These are phyloP conservation scores for Paramyrothecium roridum DNA, from an alignment of 2,329 filamentous ascomycete genomes.

Conservation along the genomic window DNA sequence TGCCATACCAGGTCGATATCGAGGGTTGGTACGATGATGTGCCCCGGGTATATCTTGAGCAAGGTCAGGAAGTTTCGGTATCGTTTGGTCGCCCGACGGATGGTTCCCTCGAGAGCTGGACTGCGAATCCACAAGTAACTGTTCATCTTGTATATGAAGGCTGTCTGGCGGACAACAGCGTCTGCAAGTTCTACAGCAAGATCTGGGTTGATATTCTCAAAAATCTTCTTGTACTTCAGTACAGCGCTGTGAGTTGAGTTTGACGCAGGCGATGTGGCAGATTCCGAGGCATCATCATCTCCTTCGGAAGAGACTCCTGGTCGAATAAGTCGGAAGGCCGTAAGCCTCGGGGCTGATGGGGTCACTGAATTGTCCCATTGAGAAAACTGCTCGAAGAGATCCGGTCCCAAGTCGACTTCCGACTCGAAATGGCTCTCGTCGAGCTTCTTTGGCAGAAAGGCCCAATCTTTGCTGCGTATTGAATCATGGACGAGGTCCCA, in stretches of 20 bases:
- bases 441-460: background rate
- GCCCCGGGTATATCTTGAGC: conserved; percentile 29
- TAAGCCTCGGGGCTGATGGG: background rate
- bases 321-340: background rate
- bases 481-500: conserved; percentile 13
- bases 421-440: conserved; percentile 1
- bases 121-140: conserved; percentile 31
- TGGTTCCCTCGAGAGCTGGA: conserved; percentile 26
- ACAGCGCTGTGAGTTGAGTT: background rate
- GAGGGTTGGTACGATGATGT: conserved; percentile 32
- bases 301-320: too few species aligned
- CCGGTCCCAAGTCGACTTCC: background rate
- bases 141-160: conserved; percentile 36
- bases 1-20: conserved; percentile 40
- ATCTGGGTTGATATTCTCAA: background rate
- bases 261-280: too few species aligned
- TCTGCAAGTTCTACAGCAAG: background rate
- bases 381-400: conserved; percentile 7
- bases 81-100: conserved; percentile 28
- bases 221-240: conserved; percentile 2
- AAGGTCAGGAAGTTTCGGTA: conserved; percentile 34
- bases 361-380: conserved; percentile 1
- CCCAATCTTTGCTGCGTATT: conserved; percentile 12
- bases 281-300: too few species aligned
- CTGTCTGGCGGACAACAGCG: conserved; percentile 22